phyloP scores from a whole-genome alignment of 2,329 filamentous ascomycete genomes.

The Penicillium sp. region DNA sequence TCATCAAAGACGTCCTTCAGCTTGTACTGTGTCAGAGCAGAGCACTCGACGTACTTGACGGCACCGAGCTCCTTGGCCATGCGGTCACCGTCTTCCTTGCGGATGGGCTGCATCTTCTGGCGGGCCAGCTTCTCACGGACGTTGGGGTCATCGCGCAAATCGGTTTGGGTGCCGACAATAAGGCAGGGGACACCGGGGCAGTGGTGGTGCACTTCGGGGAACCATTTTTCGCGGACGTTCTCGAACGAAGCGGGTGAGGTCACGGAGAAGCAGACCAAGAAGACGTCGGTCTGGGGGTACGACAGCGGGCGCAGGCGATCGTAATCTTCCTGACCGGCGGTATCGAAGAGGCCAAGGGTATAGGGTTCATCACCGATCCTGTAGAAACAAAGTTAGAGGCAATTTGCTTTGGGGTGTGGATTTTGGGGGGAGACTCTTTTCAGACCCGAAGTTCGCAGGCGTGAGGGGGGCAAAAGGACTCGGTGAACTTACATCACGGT shows the following conservation, averaged over 20 bases:
- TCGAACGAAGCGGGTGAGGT: slow-evolving; percentile 97
- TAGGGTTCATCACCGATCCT: slow-evolving; percentile 99
- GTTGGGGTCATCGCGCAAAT: slow-evolving; percentile 83
- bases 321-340: slow-evolving; percentile 98
- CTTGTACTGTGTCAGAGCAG: slow-evolving; percentile 95
- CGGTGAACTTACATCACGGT: slow-evolving; percentile 85
- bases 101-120: slow-evolving; percentile 93
- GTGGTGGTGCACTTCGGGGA: slow-evolving; percentile 97
- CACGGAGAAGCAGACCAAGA: slow-evolving; percentile 98
- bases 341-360: slow-evolving; percentile 96
- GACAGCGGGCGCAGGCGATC: slow-evolving; percentile 93
- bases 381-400: not conserved
- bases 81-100: slow-evolving; percentile 86
- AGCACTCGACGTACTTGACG: slow-evolving; percentile 98
- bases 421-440: not conserved
- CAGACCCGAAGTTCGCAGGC: not conserved
- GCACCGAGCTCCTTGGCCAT: slow-evolving; percentile 98
- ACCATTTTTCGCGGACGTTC: slow-evolving; percentile 99
- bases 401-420: not conserved
- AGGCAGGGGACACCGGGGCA: slow-evolving; percentile 96
- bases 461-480: not conserved
- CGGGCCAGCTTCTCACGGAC: slow-evolving; percentile 89
- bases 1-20: slow-evolving; percentile 99
- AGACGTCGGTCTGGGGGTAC: slow-evolving; percentile 97
- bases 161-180: slow-evolving; percentile 95